Conservation (phyloP, 345 rosid species). For the Litchi chinensis region DNA sequence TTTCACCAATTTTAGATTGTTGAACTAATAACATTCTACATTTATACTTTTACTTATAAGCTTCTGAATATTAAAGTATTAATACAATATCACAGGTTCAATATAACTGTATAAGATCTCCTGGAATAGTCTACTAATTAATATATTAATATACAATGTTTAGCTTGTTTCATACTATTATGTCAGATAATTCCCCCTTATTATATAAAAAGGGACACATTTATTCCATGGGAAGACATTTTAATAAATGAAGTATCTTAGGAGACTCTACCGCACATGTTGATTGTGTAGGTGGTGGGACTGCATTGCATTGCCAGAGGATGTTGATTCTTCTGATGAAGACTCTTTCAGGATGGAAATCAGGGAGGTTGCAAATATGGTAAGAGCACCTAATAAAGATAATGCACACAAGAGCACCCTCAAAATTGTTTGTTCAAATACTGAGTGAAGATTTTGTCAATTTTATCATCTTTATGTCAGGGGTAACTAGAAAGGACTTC, state of each 20-base stretch:
- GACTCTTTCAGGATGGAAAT: constrained; percentile 72
- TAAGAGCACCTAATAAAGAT: constrained; percentile 33
- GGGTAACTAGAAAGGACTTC: background rate
- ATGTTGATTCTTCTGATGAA: constrained; percentile 73
- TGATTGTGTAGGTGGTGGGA: constrained; percentile 88
- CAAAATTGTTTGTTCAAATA: background rate
- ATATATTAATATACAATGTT: background rate
- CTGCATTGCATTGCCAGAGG: constrained; percentile 76
- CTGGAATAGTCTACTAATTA: background rate
- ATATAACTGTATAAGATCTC: background rate
- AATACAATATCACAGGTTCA: background rate
- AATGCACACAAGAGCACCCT: background rate
- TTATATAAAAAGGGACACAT: background rate
- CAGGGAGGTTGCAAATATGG: constrained; percentile 71
- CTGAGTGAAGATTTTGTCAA: background rate
- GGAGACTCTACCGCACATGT: background rate
- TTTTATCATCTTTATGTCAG: background rate
- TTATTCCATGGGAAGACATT: constrained; percentile 4
- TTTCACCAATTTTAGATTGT: background rate
- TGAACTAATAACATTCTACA: background rate
- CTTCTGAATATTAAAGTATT: background rate
- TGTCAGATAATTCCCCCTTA: background rate
- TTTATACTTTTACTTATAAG: background rate
- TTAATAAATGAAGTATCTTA: constrained; percentile 14
- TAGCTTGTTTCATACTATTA: background rate